Percentiles rank a stretch among this genome's conserved stretches.
phyloP scores from a whole-genome alignment of 2,329 filamentous ascomycete species.

The Parastagonospora avenae region DNA sequence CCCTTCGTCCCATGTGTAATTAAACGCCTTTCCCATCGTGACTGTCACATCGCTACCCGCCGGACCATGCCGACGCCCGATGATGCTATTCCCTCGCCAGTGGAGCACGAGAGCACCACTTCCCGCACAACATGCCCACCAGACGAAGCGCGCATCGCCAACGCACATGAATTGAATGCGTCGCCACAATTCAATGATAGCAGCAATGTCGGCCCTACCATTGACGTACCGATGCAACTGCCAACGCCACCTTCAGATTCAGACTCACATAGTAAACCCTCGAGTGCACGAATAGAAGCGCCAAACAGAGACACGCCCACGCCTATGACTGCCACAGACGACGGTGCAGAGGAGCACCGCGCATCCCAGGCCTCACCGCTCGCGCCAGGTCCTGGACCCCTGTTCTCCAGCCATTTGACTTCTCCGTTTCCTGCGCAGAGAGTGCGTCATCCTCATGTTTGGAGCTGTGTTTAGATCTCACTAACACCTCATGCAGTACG shows the following conservation, averaged over 20 bases:
- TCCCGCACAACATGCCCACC: slow-evolving; percentile 58
- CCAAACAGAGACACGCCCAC: slow-evolving; percentile 45
- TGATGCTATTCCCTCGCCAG: slow-evolving; percentile 48
- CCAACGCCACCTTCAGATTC: slow-evolving; percentile 35
- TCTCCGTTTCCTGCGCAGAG: slow-evolving; percentile 43
- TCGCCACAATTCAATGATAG: slow-evolving; percentile 20
- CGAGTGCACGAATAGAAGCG: slow-evolving; percentile 38
- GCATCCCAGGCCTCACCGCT: slow-evolving; percentile 39
- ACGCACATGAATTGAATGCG: slow-evolving; percentile 39
- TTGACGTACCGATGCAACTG: slow-evolving; percentile 34
- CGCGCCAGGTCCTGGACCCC: slow-evolving; percentile 27
- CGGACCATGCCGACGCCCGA: slow-evolving; percentile 58
- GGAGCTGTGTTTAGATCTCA: slow-evolving; percentile 2
- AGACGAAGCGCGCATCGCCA: slow-evolving; percentile 44
- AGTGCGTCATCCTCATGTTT: slow-evolving; percentile 27
- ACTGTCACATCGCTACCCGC: slow-evolving; percentile 29
- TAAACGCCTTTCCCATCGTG: slow-evolving; percentile 19
- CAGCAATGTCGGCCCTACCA: slow-evolving; percentile 19
- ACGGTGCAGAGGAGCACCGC: slow-evolving; percentile 42
- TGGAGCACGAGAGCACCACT: slow-evolving; percentile 50
- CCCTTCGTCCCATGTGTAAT: slow-evolving; percentile 24
- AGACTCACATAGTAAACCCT: slow-evolving; percentile 32
- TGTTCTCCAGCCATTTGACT: slow-evolving; percentile 29
- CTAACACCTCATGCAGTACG: slow-evolving; percentile 58
- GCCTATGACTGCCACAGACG: slow-evolving; percentile 44